These are phyloP conservation scores for Trichoderma brevicompactum DNA, from an alignment of 2,329 filamentous ascomycete species.

Conservation along the genomic window DNA sequence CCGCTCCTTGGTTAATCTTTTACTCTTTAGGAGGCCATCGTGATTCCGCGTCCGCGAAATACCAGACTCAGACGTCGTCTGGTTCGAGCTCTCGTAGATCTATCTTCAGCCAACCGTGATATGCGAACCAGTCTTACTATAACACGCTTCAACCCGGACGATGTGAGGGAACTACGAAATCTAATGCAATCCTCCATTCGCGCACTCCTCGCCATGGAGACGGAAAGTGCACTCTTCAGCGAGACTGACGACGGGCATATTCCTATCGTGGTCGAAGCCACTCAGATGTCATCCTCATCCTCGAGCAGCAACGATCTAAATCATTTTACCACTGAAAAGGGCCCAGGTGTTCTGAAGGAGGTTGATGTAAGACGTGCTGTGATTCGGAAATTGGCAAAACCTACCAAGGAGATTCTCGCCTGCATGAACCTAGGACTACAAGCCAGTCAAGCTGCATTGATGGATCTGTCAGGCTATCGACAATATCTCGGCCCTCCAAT, in stretches of 20 bases:
- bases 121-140: constrained; percentile 61
- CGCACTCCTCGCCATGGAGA: constrained; percentile 56
- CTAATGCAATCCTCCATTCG: constrained; percentile 59
- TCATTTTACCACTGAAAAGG: constrained; percentile 11
- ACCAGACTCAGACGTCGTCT: constrained; percentile 48
- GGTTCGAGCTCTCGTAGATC: constrained; percentile 57
- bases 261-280: constrained; percentile 30
- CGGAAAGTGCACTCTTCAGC: constrained; percentile 52
- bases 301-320: constrained; percentile 8
- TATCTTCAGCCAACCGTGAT: constrained; percentile 61
- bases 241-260: constrained; percentile 29
- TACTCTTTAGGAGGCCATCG: constrained; percentile 39
- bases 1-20: not conserved
- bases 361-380: constrained; percentile 36
- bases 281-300: constrained; percentile 14
- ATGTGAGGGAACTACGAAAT: constrained; percentile 57
- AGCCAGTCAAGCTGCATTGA: constrained; percentile 56
- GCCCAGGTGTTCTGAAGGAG: constrained; percentile 20
- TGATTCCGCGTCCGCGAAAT: constrained; percentile 39
- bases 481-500: constrained; percentile 51
- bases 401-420: constrained; percentile 52
- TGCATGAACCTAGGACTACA: constrained; percentile 51
- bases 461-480: constrained; percentile 58
- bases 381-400: constrained; percentile 46
- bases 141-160: constrained; percentile 55